Evolutionary conservation across 2,329 filamentous ascomycete genomes (phyloP).

Genomic region (Xylaria sp.): DNA sequence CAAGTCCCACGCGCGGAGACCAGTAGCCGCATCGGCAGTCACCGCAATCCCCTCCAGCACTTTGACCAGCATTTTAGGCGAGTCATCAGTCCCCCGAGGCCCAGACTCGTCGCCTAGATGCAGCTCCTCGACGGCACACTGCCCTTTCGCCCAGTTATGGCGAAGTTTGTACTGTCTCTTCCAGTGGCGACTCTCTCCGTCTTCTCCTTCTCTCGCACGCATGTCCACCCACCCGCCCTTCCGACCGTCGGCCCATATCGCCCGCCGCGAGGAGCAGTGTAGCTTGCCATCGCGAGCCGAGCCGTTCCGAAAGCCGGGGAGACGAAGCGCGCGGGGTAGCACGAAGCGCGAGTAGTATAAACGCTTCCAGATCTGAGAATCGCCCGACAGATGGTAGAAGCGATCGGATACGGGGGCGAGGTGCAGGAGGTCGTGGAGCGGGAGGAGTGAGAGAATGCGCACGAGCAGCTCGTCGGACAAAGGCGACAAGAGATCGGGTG

Average conservation of each 20-base stretch:
- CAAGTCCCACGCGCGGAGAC: conserved; percentile 82
- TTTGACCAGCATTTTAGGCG: conserved; percentile 76
- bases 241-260: conserved; percentile 60
- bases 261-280: conserved; percentile 58
- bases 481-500: conserved; percentile 71
- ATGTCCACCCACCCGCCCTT: conserved; percentile 63
- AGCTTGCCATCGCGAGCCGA: conserved; percentile 52
- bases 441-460: conserved; percentile 82
- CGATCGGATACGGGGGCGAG: conserved; percentile 76
- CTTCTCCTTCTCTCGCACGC: conserved; percentile 58
- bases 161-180: conserved; percentile 85
- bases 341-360: conserved; percentile 92
- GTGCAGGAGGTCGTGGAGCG: conserved; percentile 73
- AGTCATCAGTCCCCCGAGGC: conserved; percentile 50
- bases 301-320: conserved; percentile 70
- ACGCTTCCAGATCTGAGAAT: conserved; percentile 90
- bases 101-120: conserved; percentile 52
- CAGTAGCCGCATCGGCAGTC: conserved; percentile 75
- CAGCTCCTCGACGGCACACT: conserved; percentile 83
- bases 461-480: conserved; percentile 91
- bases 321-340: conserved; percentile 78
- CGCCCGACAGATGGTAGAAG: conserved; percentile 76
- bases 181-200: conserved; percentile 44
- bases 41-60: conserved; percentile 81
- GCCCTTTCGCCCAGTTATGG: conserved; percentile 90